These are phyloP conservation scores for Xylariaceae sp. DNA, from an alignment of 2,329 filamentous ascomycete species.

Conservation along the genomic window DNA sequence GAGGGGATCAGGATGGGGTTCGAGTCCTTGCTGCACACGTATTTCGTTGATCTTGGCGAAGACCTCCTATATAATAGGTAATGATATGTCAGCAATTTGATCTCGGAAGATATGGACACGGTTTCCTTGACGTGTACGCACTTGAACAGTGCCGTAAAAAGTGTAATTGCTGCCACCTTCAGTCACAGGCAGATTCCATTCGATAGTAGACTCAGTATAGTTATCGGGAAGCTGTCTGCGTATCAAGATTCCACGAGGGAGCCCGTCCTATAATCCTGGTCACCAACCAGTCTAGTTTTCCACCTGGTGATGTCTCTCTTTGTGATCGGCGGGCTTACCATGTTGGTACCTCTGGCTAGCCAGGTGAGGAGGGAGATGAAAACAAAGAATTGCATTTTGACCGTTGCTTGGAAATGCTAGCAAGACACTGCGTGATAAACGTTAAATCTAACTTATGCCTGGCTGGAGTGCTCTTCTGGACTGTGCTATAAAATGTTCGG, in stretches of 20 bases:
- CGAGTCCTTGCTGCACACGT: background rate
- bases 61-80: background rate
- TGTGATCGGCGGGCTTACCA: background rate
- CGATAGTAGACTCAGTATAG: background rate
- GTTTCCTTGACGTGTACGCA: no score
- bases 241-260: background rate
- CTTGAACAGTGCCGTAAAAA: background rate
- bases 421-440: no score
- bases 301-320: background rate
- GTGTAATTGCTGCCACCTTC: background rate
- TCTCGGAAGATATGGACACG: background rate
- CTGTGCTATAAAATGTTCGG: no score
- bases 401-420: background rate
- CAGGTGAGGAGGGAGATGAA: background rate
- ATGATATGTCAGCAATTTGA: background rate
- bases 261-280: background rate
- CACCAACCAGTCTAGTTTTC: no score
- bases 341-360: background rate
- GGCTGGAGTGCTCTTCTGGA: no score
- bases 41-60: background rate
- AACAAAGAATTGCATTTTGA: background rate
- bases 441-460: no score
- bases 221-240: background rate
- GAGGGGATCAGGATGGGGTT: background rate
- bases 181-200: background rate